Evolutionary conservation across 768 basidiomycete species (phyloP).

Genomic region (Postia placenta): DNA sequence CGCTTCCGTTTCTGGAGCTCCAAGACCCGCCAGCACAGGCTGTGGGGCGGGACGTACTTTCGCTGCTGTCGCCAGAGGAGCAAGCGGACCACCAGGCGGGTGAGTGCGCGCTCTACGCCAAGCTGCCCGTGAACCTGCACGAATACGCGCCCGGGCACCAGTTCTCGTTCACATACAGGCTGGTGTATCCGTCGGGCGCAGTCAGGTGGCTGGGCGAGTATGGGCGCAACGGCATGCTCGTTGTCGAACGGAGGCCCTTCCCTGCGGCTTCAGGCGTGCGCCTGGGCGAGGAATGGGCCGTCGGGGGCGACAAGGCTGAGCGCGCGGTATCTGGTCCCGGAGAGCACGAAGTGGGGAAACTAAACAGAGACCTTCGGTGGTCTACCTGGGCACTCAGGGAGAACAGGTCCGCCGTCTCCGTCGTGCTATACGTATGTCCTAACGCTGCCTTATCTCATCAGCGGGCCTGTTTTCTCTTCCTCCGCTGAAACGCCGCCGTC

Average conservation of each 20-base stretch:
- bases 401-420: conserved; percentile 12
- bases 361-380: conserved; percentile 14
- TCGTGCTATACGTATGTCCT: not conserved
- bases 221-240: conserved; percentile 18
- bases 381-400: conserved; percentile 12
- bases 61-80: conserved; percentile 2
- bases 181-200: conserved; percentile 18
- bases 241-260: conserved; percentile 12
- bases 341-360: conserved; percentile 1
- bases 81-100: not conserved
- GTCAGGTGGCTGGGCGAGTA: conserved; percentile 22
- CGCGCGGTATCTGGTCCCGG: not conserved
- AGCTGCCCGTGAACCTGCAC: conserved; percentile 9
- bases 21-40: not conserved
- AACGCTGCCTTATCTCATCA: not conserved
- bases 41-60: conserved; percentile 3
- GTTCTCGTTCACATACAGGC: conserved; percentile 24
- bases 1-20: conserved; percentile 13
- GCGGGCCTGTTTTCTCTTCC: conserved; percentile 13
- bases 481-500: not conserved
- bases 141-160: conserved; percentile 7
- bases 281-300: conserved; percentile 12
- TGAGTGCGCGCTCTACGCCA: conserved; percentile 12
- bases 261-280: conserved; percentile 8
- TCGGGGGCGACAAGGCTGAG: conserved; percentile 8